phyloP scores from a whole-genome alignment of 192 early-diverging fungal species.

The Dimargaris xerosporica region DNA sequence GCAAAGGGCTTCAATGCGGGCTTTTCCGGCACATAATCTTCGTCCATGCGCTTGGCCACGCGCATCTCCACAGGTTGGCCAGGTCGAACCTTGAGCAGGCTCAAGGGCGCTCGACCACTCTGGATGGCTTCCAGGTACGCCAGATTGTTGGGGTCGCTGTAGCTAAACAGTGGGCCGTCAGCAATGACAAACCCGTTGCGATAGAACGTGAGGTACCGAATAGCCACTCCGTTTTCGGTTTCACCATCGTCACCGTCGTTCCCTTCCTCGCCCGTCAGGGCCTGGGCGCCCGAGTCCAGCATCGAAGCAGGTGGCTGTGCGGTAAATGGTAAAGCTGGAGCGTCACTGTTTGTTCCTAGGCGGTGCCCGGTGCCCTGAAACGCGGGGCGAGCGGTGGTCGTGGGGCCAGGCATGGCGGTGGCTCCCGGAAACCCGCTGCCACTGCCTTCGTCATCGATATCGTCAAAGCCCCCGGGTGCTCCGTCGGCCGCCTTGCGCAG shows the following conservation, averaged over 20 bases:
- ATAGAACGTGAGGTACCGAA: constrained; percentile 83
- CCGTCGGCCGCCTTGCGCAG: constrained; percentile 49
- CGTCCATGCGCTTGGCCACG: constrained; percentile 63
- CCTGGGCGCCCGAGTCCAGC: background rate
- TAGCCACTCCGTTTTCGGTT: constrained; percentile 15
- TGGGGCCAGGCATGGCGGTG: background rate
- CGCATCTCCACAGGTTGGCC: constrained; percentile 85
- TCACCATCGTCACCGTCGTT: constrained; percentile 7
- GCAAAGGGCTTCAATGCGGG: constrained; percentile 55
- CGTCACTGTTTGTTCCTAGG: background rate
- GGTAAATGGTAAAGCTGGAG: background rate
- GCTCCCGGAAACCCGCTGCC: background rate
- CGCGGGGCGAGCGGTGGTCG: background rate
- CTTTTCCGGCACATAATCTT: constrained; percentile 73
- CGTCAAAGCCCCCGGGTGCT: constrained; percentile 28
- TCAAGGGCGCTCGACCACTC: constrained; percentile 74
- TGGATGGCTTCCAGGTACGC: constrained; percentile 76
- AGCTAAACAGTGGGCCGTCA: constrained; percentile 74
- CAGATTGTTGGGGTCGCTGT: constrained; percentile 76
- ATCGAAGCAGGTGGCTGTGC: background rate
- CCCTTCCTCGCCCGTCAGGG: constrained; percentile 1
- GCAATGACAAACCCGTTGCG: constrained; percentile 90
- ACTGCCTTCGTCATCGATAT: constrained; percentile 19
- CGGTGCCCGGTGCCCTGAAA: constrained; percentile 1
- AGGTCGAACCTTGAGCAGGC: constrained; percentile 68